Base-by-base conservation (phyloP, 108 stramenopile genomes). In the Cyclotella kingstonii region DNA sequence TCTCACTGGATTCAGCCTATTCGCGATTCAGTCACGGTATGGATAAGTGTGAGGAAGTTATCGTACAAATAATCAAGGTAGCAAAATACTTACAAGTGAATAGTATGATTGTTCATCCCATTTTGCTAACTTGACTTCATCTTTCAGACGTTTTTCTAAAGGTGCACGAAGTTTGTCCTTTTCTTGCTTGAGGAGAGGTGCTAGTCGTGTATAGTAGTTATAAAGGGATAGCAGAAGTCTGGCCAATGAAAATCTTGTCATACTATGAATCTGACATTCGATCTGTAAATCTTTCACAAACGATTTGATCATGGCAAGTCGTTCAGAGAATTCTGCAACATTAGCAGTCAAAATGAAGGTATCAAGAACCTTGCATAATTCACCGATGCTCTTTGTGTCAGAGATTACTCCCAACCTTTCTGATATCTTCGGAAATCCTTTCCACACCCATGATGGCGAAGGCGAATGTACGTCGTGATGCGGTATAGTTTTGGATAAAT, bases 31-130 rank as follows among this genome's bases (percentile, higher is more conserved):
- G 28, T 51, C 29, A 11, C 31, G 1, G 29, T 30, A 15, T n/a
- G n/a, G n/a, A n/a, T n/a, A n/a, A n/a, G n/a, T n/a, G n/a, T 27
- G 4, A 30, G 29, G 17, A 27, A 11, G 18, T 1, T 2, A 15
- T 27, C 11, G 14, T 28, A 28, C 5, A 57, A 25, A 2, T 22
- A 25, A 34, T 1, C 2, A 61, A 36, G 8, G 6, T 63, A 17
- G n/a, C 36, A 54, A 46, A 9, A 31, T 30, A 36, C 65, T 38
- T 38, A 66, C 60, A 36, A 97, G 78, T 14, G 95, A 80, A 76
- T 96, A 96, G 65, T 97, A 97, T 2, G 91, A 93, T 60, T 96
- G 96, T 48, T 98, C 94, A 49, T 99, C 98, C 98, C 98, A 99
- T 65, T 93, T 94, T n/a, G 87, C 94, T 8, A 99, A 76, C 61